A percentile compares a stretch with the other conserved stretches of the same genome.
Conservation (phyloP, 2,329 filamentous ascomycete genomes). For the Pezicula neosporulosa region DNA sequence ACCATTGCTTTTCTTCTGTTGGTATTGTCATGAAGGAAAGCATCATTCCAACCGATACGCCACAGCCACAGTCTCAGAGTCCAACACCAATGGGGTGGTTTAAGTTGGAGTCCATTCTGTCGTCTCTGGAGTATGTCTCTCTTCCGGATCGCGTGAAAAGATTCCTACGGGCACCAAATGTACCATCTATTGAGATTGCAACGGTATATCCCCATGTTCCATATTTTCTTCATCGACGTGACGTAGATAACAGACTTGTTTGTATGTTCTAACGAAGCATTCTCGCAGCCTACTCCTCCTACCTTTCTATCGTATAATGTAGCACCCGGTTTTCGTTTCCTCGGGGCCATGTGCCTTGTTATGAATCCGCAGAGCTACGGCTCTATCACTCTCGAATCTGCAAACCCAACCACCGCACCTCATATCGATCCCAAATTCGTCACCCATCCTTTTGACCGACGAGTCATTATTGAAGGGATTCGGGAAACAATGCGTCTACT, state of each 20-base stretch:
- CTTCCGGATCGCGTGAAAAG: background rate
- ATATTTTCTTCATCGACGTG: background rate
- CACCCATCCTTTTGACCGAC: constrained; percentile 35
- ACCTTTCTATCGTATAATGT: constrained; percentile 1
- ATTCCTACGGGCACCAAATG: background rate
- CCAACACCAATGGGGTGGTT: background rate
- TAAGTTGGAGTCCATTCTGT: background rate
- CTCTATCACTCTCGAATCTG: constrained; percentile 47
- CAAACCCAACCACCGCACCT: constrained; percentile 46
- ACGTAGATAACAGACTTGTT: background rate
- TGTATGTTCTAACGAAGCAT: background rate
- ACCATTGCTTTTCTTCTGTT: constrained; percentile 32
- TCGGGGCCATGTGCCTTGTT: constrained; percentile 14
- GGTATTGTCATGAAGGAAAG: constrained; percentile 24
- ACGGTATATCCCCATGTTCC: background rate
- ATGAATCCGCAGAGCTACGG: constrained; percentile 52
- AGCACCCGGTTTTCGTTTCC: background rate
- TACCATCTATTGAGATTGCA: background rate
- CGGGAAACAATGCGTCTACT: constrained; percentile 32
- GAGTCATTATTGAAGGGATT: constrained; percentile 36
- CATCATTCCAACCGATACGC: background rate
- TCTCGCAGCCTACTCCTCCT: constrained; percentile 4
- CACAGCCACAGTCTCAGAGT: background rate
- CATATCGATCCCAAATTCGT: constrained; percentile 41
- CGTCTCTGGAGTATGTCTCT: background rate